Percentiles rank a stretch among this genome's conserved stretches.
Conservation (phyloP, 805 yeast genomes). For the Blastobotrys mokoenaii region DNA sequence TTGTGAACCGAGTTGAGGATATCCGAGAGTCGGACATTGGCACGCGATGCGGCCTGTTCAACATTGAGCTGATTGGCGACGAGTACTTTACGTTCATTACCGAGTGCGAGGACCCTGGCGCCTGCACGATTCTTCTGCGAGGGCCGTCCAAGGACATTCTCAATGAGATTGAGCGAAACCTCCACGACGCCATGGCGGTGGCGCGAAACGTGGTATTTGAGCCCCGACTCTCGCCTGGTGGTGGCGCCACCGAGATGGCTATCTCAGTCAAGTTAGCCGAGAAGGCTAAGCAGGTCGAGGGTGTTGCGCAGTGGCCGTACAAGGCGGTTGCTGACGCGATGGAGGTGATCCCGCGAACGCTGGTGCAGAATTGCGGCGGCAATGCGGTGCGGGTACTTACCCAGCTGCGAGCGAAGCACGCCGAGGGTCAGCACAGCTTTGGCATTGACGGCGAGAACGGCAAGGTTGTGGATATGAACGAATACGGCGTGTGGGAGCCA, state of each 20-base stretch:
- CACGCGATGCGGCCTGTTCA: constrained; percentile 78
- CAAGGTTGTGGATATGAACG: constrained; percentile 89
- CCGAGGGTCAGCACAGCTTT: constrained; percentile 73
- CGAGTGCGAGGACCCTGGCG: constrained; percentile 76
- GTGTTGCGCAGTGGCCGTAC: constrained; percentile 97
- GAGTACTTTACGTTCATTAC: constrained; percentile 87
- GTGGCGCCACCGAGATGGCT: constrained; percentile 99
- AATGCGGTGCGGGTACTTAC: constrained; percentile 86
- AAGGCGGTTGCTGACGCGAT: constrained; percentile 98
- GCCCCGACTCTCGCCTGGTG: constrained; percentile 95
- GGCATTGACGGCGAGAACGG: constrained; percentile 96
- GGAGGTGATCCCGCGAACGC: constrained; percentile 96
- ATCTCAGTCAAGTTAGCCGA: constrained; percentile 82
- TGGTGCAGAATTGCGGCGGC: constrained; percentile 96
- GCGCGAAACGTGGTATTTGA: constrained; percentile 91
- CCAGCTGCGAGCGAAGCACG: constrained; percentile 92
- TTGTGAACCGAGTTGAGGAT: constrained; percentile 93
- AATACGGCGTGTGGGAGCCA: constrained; percentile 98
- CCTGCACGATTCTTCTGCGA: constrained; percentile 86
- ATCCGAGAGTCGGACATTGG: constrained; percentile 88
- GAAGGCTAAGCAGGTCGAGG: constrained; percentile 85
- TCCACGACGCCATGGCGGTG: constrained; percentile 98
- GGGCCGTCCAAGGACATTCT: constrained; percentile 97
- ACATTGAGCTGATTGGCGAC: constrained; percentile 92
- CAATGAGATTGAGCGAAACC: constrained; percentile 91